Evolutionary conservation across 2,329 filamentous ascomycete species (phyloP), one percentile per base, ranked within the genome.

Genomic region (Rutstroemia sp.): DNA sequence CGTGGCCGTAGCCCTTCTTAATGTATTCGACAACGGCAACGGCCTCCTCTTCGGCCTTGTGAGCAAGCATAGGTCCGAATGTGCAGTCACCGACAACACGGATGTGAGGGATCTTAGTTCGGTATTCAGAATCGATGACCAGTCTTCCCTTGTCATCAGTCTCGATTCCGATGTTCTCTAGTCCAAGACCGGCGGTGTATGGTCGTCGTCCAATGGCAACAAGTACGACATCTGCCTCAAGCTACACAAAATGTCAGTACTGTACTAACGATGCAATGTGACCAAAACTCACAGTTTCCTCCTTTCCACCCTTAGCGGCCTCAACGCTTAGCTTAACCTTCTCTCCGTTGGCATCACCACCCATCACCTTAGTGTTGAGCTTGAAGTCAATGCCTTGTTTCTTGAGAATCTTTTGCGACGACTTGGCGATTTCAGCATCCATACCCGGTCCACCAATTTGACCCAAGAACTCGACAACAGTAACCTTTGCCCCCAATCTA

Each of bases 371-470:
- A 70, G 94, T 97, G 79, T 89, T 87, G 66, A 95, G 85, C 85
- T 95, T 96, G 82, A 99, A 99, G 71, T 96, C 94, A 72, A 99
- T 87, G 60, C 92, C 94, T 79, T 99, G 94, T 82, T 96, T 97
- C 72, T 83, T 83, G 63, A 99, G 83, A 61, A 95, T 86, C 82
- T 96, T 97, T 74, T 96, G 92, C 45, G 88, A 80, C 69, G 83
- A 78, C 80, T 97, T 99, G 70, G 92, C 83, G 68, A 97, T 89
- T 73, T 99, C 94, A 49, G 81, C 74, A 71, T 99, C 94, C 94
- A 99, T 99, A 67, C 94, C 94, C 49, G 94, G 94, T 58, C 94
- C 94, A 74, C 94, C 94, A 65, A 99, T 97, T 78, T 96, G 92
- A 69, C 86, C 84, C 57, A 99, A 79, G 77, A 94, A 99, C 76